Percentiles rank a stretch among this genome's conserved stretches.
Evolutionary conservation across 495 filamentous ascomycete species (phyloP).

Genomic region (Cairneyella variabilis): DNA sequence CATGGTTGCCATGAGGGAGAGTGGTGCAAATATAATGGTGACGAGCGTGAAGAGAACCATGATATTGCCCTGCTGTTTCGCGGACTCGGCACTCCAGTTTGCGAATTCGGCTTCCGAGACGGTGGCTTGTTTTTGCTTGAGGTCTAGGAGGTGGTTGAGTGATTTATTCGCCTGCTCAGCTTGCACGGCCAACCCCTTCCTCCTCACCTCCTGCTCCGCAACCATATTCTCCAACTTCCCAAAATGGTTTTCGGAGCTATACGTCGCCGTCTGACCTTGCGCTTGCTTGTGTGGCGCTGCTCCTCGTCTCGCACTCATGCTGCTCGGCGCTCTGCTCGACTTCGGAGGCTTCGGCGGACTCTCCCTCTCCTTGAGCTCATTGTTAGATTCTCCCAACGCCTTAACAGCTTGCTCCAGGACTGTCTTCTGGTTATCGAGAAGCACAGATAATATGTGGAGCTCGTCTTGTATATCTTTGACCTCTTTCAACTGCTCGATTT

Average conservation of each 20-base stretch:
- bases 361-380: not conserved
- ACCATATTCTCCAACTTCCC: conserved; percentile 1
- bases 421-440: conserved; percentile 1
- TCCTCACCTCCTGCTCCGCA: conserved; percentile 1
- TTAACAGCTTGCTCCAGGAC: conserved; percentile 4
- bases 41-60: conserved; percentile 16
- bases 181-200: not conserved
- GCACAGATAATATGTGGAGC: conserved; percentile 10
- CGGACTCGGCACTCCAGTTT: conserved; percentile 1
- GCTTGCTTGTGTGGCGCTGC: too few relatives aligned
- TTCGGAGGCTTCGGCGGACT: not conserved
- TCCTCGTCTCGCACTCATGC: too few relatives aligned
- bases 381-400: not conserved
- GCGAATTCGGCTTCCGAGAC: conserved; percentile 12
- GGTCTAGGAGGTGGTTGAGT: conserved; percentile 32
- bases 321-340: not conserved
- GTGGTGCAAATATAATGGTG: conserved; percentile 17
- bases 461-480: conserved; percentile 18
- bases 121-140: conserved; percentile 34
- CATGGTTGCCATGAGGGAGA: conserved; percentile 8
- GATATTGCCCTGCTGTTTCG: conserved; percentile 11
- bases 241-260: not conserved
- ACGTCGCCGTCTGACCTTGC: conserved; percentile 1
- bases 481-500: conserved; percentile 14
- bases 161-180: conserved; percentile 7